Evolutionary conservation across 208 protist genomes (phyloP).

Genomic region (Tetramitus jugosus): DNA sequence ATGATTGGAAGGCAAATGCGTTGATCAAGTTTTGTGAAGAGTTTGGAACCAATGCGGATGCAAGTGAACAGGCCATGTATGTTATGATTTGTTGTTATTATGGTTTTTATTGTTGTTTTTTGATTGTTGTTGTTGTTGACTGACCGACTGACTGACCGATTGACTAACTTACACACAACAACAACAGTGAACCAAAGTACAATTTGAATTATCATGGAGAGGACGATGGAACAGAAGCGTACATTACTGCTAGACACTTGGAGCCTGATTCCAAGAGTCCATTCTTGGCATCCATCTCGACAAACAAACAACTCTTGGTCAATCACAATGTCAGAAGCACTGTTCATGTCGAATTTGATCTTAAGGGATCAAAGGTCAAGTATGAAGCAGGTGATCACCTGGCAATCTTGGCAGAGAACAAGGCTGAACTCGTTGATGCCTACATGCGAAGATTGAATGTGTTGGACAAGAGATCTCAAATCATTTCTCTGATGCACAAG

Average conservation of each 20-base stretch:
- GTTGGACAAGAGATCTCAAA: constrained; percentile 1
- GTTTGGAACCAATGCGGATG: constrained; percentile 26
- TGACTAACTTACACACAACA: too few relatives aligned
- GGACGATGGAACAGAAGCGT: too few relatives aligned
- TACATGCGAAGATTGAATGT: constrained; percentile 56
- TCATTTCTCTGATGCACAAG: constrained; percentile 30
- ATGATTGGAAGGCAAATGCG: constrained; percentile 53
- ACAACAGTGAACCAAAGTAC: neutral
- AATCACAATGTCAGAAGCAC: neutral
- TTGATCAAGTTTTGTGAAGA: constrained; percentile 37
- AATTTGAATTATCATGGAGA: neutral
- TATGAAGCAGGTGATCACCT: constrained; percentile 85
- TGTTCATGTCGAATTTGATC: constrained; percentile 27
- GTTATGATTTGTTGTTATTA: too few relatives aligned
- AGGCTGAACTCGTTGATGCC: constrained; percentile 59
- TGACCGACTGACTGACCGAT: too few relatives aligned
- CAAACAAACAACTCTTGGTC: constrained; percentile 38
- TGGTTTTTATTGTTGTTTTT: too few relatives aligned
- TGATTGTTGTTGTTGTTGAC: too few relatives aligned
- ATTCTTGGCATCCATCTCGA: constrained; percentile 56
- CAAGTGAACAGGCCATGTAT: neutral
- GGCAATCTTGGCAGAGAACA: constrained; percentile 79
- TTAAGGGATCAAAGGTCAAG: neutral
- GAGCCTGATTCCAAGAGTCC: constrained; percentile 62
- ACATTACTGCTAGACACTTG: neutral